These are phyloP conservation scores for Colletotrichum sp. DNA, from an alignment of 2,329 filamentous ascomycete genomes.

Conservation along the genomic window DNA sequence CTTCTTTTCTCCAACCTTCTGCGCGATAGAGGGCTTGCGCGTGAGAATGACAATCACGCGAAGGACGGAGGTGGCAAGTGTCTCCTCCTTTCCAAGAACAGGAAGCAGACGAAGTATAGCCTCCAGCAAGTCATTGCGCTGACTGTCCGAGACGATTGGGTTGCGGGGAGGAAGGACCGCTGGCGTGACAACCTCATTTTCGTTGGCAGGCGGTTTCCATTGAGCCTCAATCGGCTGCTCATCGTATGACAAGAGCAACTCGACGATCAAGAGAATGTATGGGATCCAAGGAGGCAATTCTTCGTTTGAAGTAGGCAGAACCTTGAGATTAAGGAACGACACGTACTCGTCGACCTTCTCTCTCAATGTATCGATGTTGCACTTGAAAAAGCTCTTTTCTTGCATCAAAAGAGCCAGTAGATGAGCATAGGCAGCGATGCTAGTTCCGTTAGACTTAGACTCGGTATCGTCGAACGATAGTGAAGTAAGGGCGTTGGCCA, in stretches of 20 bases:
- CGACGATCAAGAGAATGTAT: conserved; percentile 86
- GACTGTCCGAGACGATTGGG: conserved; percentile 62
- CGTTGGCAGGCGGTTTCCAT: conserved; percentile 66
- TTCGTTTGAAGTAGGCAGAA: conserved; percentile 45
- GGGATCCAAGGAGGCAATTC: conserved; percentile 92
- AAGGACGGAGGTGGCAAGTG: conserved; percentile 81
- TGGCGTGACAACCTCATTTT: conserved; percentile 53
- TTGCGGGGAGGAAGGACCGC: conserved; percentile 54
- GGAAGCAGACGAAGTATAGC: conserved; percentile 84
- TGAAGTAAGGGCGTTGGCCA: conserved; percentile 83
- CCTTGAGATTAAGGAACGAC: conserved; percentile 74
- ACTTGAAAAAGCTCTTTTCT: conserved; percentile 79
- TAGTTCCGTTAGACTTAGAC: conserved; percentile 66
- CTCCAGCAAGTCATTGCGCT: conserved; percentile 75
- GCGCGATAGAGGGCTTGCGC: conserved; percentile 76
- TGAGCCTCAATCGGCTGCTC: conserved; percentile 76
- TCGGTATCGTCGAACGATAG: conserved; percentile 66
- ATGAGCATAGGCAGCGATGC: conserved; percentile 88
- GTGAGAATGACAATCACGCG: conserved; percentile 89
- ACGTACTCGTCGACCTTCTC: conserved; percentile 79
- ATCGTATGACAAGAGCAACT: conserved; percentile 89
- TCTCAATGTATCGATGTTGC: conserved; percentile 75
- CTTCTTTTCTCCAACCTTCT: conserved; percentile 81
- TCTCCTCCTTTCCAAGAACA: conserved; percentile 85
- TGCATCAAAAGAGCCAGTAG: conserved; percentile 87